Conservation (phyloP, 192 early-diverging fungal genomes). For the Umbelopsis vinacea region DNA sequence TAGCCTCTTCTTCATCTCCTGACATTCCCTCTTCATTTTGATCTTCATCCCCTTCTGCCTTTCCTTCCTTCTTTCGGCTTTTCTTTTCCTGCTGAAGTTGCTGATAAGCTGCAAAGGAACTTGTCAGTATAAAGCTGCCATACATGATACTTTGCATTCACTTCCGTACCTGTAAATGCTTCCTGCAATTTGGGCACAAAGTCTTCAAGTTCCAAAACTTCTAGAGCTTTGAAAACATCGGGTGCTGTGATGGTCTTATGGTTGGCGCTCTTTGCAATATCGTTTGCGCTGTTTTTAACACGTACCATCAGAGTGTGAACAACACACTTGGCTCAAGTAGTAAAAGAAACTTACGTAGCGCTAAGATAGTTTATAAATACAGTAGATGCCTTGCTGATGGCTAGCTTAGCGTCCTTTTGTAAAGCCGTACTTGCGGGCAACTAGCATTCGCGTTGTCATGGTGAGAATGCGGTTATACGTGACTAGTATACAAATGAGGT, state of each 20-base stretch:
- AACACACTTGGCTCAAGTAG: background rate
- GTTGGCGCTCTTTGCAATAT: conserved; percentile 46
- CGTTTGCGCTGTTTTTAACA: conserved; percentile 46
- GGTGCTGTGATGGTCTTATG: conserved; percentile 53
- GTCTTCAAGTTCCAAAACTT: conserved; percentile 48
- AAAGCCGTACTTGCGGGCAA: conserved; percentile 53
- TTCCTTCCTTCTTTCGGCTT: conserved; percentile 31
- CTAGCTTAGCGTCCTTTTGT: conserved; percentile 55
- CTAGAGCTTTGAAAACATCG: conserved; percentile 54
- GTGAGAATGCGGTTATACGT: background rate
- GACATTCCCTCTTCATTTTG: conserved; percentile 18
- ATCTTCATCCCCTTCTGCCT: conserved; percentile 20
- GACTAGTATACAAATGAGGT: background rate
- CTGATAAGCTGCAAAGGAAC: conserved; percentile 41
- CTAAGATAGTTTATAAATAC: conserved; percentile 57
- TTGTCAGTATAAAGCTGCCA: background rate
- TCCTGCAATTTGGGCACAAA: conserved; percentile 45
- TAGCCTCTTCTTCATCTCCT: conserved; percentile 3
- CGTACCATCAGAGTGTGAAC: background rate
- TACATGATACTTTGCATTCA: too few species aligned
- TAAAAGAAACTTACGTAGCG: conserved; percentile 43
- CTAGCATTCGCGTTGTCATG: conserved; percentile 26
- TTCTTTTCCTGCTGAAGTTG: conserved; percentile 47
- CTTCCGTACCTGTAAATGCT: conserved; percentile 43
- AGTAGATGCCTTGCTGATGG: conserved; percentile 54